A percentile compares a stretch with the other conserved stretches of the same genome.
Evolutionary conservation across 139 green algal species (phyloP).

Genomic region (Picochlorum sp.): DNA sequence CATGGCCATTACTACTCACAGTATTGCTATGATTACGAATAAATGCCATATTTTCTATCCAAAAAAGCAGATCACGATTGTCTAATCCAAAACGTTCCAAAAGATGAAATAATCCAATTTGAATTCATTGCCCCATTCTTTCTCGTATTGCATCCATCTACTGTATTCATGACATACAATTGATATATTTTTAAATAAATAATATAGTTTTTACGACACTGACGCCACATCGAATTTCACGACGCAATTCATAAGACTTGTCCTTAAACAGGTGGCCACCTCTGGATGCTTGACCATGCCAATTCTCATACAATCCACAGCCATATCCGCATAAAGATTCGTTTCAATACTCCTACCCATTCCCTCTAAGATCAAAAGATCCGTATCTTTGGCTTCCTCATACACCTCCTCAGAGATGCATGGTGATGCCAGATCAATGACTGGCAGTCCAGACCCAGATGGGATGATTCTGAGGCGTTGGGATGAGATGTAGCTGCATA

Average conservation of each 20-base stretch:
- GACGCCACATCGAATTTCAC: slow-evolving; percentile 47
- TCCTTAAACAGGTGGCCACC: slow-evolving; percentile 62
- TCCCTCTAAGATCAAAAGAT: slow-evolving; percentile 86
- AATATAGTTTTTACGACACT: background rate
- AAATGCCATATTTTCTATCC: background rate
- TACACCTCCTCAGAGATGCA: slow-evolving; percentile 58
- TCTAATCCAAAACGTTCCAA: background rate
- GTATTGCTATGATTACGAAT: too few species aligned
- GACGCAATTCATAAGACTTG: slow-evolving; percentile 76
- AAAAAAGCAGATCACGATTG: slow-evolving; percentile 1
- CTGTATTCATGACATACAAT: background rate
- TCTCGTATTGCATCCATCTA: too few species aligned
- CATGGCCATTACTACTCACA: too few species aligned
- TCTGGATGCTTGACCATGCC: slow-evolving; percentile 82
- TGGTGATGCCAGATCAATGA: slow-evolving; percentile 67
- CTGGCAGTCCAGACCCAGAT: slow-evolving; percentile 67
- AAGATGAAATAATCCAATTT: background rate
- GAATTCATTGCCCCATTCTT: background rate
- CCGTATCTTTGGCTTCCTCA: slow-evolving; percentile 46
- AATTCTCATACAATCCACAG: slow-evolving; percentile 41
- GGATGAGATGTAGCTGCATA: slow-evolving; percentile 9
- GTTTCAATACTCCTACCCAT: slow-evolving; percentile 90
- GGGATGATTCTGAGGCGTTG: slow-evolving; percentile 48
- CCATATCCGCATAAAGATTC: slow-evolving; percentile 71
- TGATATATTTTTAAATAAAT: slow-evolving; percentile 4